Percentiles rank a stretch among this genome's conserved stretches.
phyloP scores from a whole-genome alignment of 352 stramenopile species.

The Phytophthora meadii region DNA sequence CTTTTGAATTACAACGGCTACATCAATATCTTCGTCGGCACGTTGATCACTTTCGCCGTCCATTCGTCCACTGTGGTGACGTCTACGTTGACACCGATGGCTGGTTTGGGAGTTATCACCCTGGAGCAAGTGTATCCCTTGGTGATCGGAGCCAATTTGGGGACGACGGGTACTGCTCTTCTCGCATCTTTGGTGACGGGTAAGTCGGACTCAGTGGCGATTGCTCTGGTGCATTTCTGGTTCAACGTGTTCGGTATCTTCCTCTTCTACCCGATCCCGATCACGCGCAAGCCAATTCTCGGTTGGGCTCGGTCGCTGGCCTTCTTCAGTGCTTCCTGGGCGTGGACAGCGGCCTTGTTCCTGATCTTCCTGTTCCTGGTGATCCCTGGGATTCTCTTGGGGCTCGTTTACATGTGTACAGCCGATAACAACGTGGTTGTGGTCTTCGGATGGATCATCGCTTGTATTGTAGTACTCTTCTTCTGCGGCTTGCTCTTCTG shows the following conservation, averaged over 20 bases:
- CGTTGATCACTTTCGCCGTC: conserved; percentile 82
- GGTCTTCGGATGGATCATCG: conserved; percentile 43
- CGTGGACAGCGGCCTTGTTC: conserved; percentile 51
- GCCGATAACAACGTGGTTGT: conserved; percentile 14
- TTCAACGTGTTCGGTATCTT: conserved; percentile 92
- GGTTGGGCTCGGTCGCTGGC: conserved; percentile 67
- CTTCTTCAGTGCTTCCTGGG: conserved; percentile 60
- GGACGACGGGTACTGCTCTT: conserved; percentile 87
- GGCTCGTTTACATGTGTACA: conserved; percentile 59
- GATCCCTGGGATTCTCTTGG: conserved; percentile 47
- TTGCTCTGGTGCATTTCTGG: conserved; percentile 90
- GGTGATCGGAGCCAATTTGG: conserved; percentile 91
- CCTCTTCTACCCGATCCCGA: conserved; percentile 91
- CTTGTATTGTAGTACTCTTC: conserved; percentile 21
- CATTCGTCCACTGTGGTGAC: conserved; percentile 92
- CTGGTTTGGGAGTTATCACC: conserved; percentile 86
- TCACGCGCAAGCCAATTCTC: conserved; percentile 82
- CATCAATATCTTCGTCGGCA: conserved; percentile 84
- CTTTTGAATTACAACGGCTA: conserved; percentile 90
- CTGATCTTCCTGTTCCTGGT: conserved; percentile 53
- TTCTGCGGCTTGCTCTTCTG: conserved; percentile 31
- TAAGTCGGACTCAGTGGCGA: conserved; percentile 74
- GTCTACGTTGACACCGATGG: conserved; percentile 86
- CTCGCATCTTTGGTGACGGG: conserved; percentile 84
- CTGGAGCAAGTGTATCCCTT: conserved; percentile 90